Evolutionary conservation across 257 asterid species (phyloP).

Genomic region (Solanum okadae): DNA sequence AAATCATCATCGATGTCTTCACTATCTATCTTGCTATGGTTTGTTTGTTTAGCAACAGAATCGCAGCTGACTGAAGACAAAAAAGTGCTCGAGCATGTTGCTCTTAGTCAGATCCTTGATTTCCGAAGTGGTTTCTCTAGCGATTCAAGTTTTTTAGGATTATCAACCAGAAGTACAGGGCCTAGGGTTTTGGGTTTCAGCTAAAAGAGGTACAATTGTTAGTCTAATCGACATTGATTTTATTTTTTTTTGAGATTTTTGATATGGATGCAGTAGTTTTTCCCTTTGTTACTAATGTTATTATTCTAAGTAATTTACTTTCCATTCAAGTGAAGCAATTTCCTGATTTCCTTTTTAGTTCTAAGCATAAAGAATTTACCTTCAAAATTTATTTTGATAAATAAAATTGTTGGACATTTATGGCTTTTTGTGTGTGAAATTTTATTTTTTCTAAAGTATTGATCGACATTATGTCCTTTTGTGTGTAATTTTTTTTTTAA

Average conservation of each 20-base stretch:
- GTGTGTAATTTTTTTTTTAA: not conserved
- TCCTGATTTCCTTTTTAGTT: not conserved
- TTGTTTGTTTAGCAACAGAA: too few species aligned
- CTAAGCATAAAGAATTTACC: not conserved
- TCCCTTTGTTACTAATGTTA: not conserved
- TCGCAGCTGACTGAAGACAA: too few species aligned
- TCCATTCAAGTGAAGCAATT: not conserved
- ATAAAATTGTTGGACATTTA: not conserved
- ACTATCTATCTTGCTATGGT: too few species aligned
- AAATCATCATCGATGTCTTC: too few species aligned
- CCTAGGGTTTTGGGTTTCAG: slow-evolving; percentile 81
- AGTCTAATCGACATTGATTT: slow-evolving; percentile 47
- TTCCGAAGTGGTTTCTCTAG: too few species aligned
- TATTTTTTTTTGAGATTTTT: not conserved
- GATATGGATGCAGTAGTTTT: not conserved
- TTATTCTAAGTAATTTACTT: not conserved
- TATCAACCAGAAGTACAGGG: slow-evolving; percentile 93
- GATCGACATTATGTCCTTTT: too few species aligned
- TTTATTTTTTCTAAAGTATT: too few species aligned
- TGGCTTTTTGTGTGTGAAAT: not conserved
- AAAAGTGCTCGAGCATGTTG: too few species aligned
- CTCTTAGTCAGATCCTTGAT: too few species aligned
- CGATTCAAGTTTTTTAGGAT: slow-evolving; percentile 39
- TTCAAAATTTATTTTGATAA: not conserved
- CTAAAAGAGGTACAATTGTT: slow-evolving; percentile 65